These are phyloP conservation scores for Coniferiporia sulphurascens DNA, from an alignment of 1,284 basidiomycete species.

Conservation along the genomic window DNA sequence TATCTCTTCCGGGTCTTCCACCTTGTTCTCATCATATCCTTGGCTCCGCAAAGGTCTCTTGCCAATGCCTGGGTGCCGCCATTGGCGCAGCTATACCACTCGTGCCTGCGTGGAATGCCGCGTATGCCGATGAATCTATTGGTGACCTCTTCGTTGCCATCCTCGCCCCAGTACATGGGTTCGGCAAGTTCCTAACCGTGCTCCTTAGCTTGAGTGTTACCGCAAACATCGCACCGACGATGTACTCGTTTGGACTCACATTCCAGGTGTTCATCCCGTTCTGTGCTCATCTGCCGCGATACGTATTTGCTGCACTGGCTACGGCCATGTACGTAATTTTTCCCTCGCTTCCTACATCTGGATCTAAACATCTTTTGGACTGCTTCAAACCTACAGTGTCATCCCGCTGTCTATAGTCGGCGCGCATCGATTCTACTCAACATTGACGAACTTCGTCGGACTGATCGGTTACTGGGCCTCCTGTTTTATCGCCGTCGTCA, in stretches of 20 bases:
- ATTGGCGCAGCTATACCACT: constrained; percentile 51
- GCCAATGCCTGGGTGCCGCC: constrained; percentile 77
- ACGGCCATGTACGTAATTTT: constrained; percentile 65
- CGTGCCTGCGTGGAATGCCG: constrained; percentile 66
- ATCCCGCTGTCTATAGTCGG: constrained; percentile 65
- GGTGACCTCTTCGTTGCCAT: constrained; percentile 76
- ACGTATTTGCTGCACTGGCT: constrained; percentile 78
- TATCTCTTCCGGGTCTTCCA: not conserved
- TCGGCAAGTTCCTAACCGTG: constrained; percentile 87
- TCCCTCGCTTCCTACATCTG: not conserved
- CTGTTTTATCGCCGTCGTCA: constrained; percentile 53
- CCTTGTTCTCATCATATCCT: not conserved
- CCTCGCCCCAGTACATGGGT: constrained; percentile 63
- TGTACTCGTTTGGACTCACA: constrained; percentile 82
- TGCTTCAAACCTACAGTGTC: constrained; percentile 29
- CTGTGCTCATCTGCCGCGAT: constrained; percentile 70
- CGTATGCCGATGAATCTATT: constrained; percentile 56
- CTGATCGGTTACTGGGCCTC: constrained; percentile 72
- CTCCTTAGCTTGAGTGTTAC: constrained; percentile 74
- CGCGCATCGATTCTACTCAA: constrained; percentile 57
- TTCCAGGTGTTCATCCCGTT: constrained; percentile 75
- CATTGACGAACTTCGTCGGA: constrained; percentile 65
- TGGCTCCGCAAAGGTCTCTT: constrained; percentile 35
- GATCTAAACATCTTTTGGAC: not conserved
- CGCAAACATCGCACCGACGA: constrained; percentile 80